Conservation (phyloP, 108 stramenopile species). For the Cyclotella choctawhatcheeana region DNA sequence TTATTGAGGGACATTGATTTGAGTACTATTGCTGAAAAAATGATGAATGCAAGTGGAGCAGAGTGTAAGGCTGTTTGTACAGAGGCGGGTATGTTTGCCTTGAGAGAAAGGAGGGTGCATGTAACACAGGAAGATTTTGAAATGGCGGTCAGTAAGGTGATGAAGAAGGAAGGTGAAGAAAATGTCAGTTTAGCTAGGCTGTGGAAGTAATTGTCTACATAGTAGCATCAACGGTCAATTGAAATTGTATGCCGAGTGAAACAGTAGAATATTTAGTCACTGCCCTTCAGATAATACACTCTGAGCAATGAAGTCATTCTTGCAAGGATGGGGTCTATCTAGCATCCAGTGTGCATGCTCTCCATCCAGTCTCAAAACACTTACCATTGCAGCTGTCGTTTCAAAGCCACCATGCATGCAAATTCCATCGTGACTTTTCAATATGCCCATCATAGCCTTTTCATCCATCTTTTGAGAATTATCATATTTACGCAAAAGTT, state of each 20-base stretch:
- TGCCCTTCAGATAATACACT: neutral
- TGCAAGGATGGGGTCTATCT: neutral
- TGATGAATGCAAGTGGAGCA: conserved; percentile 95
- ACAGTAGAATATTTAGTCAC: neutral
- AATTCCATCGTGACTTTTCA: conserved; percentile 12
- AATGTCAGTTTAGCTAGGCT: conserved; percentile 96
- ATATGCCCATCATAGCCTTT: neutral
- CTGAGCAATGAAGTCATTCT: neutral
- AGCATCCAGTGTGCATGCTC: neutral
- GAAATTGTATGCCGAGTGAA: too few species aligned
- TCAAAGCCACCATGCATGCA: conserved; percentile 5
- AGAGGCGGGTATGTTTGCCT: conserved; percentile 99
- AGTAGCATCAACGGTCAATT: neutral
- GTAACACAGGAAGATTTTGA: conserved; percentile 99
- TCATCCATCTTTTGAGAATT: conserved; percentile 1
- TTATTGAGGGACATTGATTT: conserved; percentile 96
- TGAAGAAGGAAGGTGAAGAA: conserved; percentile 98
- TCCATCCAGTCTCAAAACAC: conserved; percentile 5
- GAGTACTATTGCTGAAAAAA: conserved; percentile 91
- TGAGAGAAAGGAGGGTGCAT: conserved; percentile 97
- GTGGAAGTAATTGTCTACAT: conserved; percentile 99
- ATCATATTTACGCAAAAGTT: neutral
- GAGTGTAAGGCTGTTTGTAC: conserved; percentile 99
- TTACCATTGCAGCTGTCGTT: conserved; percentile 6
- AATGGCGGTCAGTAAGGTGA: conserved; percentile 99